Evolutionary conservation across 1,284 basidiomycete genomes (phyloP).

Genomic region (Schizophyllum commune): DNA sequence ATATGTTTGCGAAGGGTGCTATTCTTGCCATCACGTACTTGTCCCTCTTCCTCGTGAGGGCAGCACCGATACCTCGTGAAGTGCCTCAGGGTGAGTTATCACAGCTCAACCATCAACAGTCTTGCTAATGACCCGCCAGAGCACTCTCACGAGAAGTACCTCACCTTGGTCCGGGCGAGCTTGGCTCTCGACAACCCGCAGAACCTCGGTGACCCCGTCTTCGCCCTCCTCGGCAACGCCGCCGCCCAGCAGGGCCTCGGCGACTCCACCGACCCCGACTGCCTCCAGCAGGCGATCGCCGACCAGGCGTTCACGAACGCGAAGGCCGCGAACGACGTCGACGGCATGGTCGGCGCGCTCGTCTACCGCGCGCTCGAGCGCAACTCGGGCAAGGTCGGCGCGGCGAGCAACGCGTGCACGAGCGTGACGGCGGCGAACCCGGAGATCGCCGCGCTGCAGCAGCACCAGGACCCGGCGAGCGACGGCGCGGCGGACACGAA

Average conservation of each 20-base stretch:
- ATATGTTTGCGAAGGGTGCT: background rate
- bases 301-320: slow-evolving; percentile 69
- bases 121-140: slow-evolving; percentile 28
- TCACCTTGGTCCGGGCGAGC: slow-evolving; percentile 39
- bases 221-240: slow-evolving; percentile 61
- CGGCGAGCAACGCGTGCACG: slow-evolving; percentile 41
- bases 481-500: slow-evolving; percentile 47
- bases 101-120: slow-evolving; percentile 4
- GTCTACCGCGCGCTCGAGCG: slow-evolving; percentile 63
- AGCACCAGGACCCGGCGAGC: slow-evolving; percentile 67
- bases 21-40: background rate
- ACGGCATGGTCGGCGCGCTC: slow-evolving; percentile 51
- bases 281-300: slow-evolving; percentile 57
- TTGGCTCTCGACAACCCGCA: slow-evolving; percentile 53
- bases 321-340: slow-evolving; percentile 50
- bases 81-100: slow-evolving; percentile 51
- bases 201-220: slow-evolving; percentile 53
- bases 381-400: slow-evolving; percentile 54
- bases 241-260: slow-evolving; percentile 38
- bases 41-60: slow-evolving; percentile 5
- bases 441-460: slow-evolving; percentile 58
- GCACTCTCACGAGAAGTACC: slow-evolving; percentile 55
- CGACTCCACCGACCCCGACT: slow-evolving; percentile 47
- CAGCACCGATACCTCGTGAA: slow-evolving; percentile 47
- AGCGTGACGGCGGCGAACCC: slow-evolving; percentile 51